Evolutionary conservation across 2,329 filamentous ascomycete genomes (phyloP).

Genomic region (Alternaria hordeiaustralica): DNA sequence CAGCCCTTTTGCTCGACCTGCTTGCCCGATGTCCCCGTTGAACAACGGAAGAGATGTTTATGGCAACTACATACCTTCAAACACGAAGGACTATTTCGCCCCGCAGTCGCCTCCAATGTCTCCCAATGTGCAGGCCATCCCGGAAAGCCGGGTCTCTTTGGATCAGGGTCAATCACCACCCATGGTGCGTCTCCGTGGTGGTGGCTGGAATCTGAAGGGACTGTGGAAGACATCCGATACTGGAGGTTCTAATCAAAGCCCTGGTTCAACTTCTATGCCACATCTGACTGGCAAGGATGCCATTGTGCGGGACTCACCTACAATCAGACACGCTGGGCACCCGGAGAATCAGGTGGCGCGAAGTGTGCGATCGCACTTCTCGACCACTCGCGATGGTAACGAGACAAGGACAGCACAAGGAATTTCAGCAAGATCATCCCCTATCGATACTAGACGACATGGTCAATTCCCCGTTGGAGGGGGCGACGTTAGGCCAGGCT

Average conservation of each 20-base stretch:
- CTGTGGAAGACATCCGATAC: constrained; percentile 6
- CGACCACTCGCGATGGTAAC: background rate
- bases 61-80: constrained; percentile 21
- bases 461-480: background rate
- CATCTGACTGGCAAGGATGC: background rate
- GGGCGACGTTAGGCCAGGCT: background rate
- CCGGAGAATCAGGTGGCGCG: background rate
- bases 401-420: background rate
- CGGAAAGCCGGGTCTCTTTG: background rate
- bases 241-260: background rate
- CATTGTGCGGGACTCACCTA: background rate
- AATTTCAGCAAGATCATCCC: background rate
- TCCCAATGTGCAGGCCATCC: background rate
- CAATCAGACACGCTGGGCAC: background rate
- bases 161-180: background rate
- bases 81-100: constrained; percentile 9
- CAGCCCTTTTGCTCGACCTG: background rate
- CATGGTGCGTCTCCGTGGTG: background rate
- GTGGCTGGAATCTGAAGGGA: background rate
- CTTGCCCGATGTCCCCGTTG: constrained; percentile 13
- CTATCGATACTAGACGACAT: background rate
- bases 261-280: background rate
- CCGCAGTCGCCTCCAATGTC: background rate
- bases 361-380: constrained; percentile 2
- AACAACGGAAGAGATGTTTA: constrained; percentile 21